Percentiles rank a stretch among this genome's conserved stretches.
Conservation (phyloP, 148 eudicot species). For the Rhododendron henanense region DNA sequence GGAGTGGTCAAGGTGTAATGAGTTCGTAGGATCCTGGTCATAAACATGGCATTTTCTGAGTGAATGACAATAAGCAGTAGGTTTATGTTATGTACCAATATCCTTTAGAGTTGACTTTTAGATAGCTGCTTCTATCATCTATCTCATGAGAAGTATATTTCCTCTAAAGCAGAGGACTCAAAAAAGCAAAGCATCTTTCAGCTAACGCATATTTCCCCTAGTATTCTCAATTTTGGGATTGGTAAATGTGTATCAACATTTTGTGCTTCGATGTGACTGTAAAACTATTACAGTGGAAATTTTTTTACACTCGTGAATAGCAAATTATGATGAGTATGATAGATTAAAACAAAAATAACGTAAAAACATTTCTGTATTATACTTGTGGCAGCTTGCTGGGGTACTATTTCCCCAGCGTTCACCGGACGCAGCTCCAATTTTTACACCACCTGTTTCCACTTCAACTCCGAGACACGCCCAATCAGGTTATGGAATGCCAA, state of each 20-base stretch:
- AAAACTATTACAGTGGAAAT: background rate
- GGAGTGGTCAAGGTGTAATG: background rate
- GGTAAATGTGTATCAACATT: background rate
- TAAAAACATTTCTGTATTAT: background rate
- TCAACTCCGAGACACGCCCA: conserved; percentile 39
- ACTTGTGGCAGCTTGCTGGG: conserved; percentile 59
- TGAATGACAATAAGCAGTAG: background rate
- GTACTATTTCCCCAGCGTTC: conserved; percentile 74
- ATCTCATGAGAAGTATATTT: background rate
- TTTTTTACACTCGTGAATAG: background rate
- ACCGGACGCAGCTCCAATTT: conserved; percentile 56
- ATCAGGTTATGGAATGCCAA: conserved; percentile 73
- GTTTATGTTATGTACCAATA: background rate
- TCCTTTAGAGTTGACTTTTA: background rate
- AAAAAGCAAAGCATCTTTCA: background rate
- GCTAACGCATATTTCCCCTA: background rate
- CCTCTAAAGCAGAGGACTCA: background rate
- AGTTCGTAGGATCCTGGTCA: background rate
- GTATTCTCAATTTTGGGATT: background rate
- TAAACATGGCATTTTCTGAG: background rate
- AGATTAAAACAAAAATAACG: background rate
- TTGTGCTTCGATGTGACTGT: background rate
- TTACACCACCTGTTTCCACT: conserved; percentile 72
- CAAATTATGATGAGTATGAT: background rate
- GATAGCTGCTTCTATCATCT: background rate